Evolutionary conservation across 208 protist species (phyloP).

Genomic region (Porcisia hertigi): DNA sequence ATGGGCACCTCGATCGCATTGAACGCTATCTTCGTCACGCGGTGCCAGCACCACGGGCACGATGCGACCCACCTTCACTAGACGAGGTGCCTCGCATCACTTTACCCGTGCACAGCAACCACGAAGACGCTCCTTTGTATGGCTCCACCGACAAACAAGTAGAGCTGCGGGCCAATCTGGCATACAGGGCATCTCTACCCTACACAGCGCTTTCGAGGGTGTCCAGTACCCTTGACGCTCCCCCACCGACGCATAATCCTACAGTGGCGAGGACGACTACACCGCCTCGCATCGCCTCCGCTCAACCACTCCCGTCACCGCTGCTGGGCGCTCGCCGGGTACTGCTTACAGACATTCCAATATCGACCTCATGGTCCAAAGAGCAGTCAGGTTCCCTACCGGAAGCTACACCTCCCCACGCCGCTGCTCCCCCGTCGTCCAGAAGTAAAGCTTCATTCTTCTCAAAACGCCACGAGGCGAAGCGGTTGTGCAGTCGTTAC

Average conservation of each 20-base stretch:
- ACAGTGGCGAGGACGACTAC: not conserved
- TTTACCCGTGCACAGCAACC: not conserved
- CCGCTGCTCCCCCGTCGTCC: not conserved
- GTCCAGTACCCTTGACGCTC: not conserved
- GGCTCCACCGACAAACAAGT: not conserved
- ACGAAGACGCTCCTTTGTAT: not conserved
- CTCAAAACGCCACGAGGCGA: not conserved
- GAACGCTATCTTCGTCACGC: slow-evolving; percentile 28
- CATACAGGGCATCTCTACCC: not conserved
- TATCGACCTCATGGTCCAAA: not conserved
- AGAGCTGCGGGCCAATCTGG: not conserved
- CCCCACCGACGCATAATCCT: not conserved
- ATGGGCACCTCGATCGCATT: slow-evolving; percentile 32
- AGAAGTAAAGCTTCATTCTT: not conserved
- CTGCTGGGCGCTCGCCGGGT: not conserved
- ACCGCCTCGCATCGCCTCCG: not conserved
- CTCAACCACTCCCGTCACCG: not conserved
- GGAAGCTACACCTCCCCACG: not conserved
- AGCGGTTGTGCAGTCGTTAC: not conserved
- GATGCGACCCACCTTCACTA: slow-evolving; percentile 10
- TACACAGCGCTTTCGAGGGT: not conserved
- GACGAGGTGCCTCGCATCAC: not conserved
- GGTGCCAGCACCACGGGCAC: slow-evolving; percentile 14
- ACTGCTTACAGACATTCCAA: not conserved
- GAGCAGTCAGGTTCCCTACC: not conserved